A percentile compares a stretch with the other conserved stretches of the same genome.
phyloP scores from a whole-genome alignment of 768 basidiomycete species.

The Tricholoma saponaceum region DNA sequence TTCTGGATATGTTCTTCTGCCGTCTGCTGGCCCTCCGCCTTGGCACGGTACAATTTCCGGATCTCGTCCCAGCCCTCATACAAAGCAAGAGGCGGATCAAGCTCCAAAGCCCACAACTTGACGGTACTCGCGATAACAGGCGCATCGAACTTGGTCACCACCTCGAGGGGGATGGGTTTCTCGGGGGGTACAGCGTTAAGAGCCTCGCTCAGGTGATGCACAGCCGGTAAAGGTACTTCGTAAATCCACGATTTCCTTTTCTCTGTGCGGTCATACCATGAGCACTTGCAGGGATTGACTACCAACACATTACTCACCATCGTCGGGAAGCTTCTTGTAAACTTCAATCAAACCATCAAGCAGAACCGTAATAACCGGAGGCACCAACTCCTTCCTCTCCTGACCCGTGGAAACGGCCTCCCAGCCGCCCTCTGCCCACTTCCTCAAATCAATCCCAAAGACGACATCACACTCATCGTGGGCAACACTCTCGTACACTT shows the following conservation, averaged over 20 bases:
- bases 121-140: conserved; percentile 82
- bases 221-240: conserved; percentile 78
- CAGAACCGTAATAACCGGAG: conserved; percentile 69
- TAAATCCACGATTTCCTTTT: conserved; percentile 93
- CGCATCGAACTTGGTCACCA: conserved; percentile 68
- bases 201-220: conserved; percentile 82
- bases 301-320: conserved; percentile 45
- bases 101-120: conserved; percentile 90
- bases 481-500: conserved; percentile 81
- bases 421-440: conserved; percentile 88
- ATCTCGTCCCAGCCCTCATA: conserved; percentile 95
- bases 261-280: conserved; percentile 37
- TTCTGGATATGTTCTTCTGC: conserved; percentile 62
- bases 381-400: conserved; percentile 59
- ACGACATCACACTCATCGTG: conserved; percentile 83
- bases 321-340: conserved; percentile 56
- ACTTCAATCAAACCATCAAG: conserved; percentile 59
- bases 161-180: conserved; percentile 47
- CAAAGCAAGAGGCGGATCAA: conserved; percentile 79
- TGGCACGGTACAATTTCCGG: conserved; percentile 77
- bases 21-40: conserved; percentile 46
- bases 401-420: conserved; percentile 47
- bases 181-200: conserved; percentile 70
- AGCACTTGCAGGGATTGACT: not conserved
- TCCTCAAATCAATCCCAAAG: conserved; percentile 88